phyloP scores from a whole-genome alignment of 495 filamentous ascomycete species.

The Aspergillus affinis region DNA sequence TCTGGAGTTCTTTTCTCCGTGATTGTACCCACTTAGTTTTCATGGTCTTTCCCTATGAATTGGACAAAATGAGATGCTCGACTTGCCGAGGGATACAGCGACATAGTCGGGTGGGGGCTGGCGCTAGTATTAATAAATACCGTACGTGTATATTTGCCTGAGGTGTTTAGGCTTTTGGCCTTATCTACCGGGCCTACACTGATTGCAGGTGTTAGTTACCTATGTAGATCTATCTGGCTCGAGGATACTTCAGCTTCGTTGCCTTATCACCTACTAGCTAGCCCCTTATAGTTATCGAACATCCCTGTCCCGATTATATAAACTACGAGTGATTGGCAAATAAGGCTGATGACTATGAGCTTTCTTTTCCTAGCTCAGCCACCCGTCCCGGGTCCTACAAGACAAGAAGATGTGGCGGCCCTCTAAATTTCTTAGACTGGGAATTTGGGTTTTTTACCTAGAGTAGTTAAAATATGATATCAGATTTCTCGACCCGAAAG shows the following conservation, averaged over 20 bases:
- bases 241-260: too few relatives aligned
- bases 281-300: too few relatives aligned
- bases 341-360: not conserved
- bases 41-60: not conserved
- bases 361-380: not conserved
- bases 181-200: not conserved
- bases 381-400: not conserved
- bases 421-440: not conserved
- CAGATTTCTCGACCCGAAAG: not conserved
- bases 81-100: not conserved
- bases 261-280: too few relatives aligned
- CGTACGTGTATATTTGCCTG: not conserved
- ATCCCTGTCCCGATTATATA: not conserved
- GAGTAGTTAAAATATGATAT: slow-evolving; percentile 2
- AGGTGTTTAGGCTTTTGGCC: not conserved
- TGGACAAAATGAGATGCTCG: not conserved
- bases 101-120: too few relatives aligned
- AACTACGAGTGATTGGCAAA: not conserved
- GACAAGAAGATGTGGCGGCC: not conserved
- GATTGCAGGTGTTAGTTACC: not conserved
- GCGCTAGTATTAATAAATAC: too few relatives aligned
- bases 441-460: not conserved
- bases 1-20: too few relatives aligned
- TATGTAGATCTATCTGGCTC: not conserved
- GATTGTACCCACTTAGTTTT: not conserved